Conservation (phyloP, 108 stramenopile species). For the Mediolabrus comicus region DNA sequence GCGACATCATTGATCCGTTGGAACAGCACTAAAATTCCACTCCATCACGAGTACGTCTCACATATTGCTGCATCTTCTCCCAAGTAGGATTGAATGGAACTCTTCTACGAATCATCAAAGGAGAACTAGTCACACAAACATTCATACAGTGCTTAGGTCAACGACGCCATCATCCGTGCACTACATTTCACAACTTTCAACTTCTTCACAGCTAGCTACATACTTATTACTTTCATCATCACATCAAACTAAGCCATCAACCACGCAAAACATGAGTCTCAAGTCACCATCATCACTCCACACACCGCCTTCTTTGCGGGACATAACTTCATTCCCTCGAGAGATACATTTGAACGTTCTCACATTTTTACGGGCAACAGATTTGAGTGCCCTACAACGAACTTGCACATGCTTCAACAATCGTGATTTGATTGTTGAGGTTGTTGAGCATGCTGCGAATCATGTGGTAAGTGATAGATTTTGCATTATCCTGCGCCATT, state of each 20-base stretch:
- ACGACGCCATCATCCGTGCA: neutral
- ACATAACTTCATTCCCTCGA: constrained; percentile 42
- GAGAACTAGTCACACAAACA: neutral
- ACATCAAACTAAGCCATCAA: neutral
- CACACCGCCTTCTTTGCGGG: neutral
- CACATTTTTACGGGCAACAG: constrained; percentile 81
- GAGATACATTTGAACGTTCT: constrained; percentile 74
- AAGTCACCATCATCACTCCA: neutral
- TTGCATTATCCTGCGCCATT: no score
- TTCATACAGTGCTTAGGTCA: neutral
- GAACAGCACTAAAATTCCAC: no score
- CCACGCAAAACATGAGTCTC: constrained; percentile 2
- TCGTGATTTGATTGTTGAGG: constrained; percentile 54
- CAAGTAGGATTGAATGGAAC: no score
- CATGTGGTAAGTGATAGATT: constrained; percentile 62
- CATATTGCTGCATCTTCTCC: no score
- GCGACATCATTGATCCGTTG: neutral
- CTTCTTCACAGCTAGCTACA: neutral
- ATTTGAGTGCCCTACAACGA: constrained; percentile 71
- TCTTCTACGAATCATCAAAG: neutral
- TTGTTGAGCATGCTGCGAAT: constrained; percentile 60
- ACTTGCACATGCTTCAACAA: constrained; percentile 67
- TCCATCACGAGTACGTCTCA: no score
- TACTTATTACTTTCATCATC: neutral
- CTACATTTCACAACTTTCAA: neutral